Evolutionary conservation across 140 eudicot genomes (phyloP).

Genomic region (Bidens hawaiensis): DNA sequence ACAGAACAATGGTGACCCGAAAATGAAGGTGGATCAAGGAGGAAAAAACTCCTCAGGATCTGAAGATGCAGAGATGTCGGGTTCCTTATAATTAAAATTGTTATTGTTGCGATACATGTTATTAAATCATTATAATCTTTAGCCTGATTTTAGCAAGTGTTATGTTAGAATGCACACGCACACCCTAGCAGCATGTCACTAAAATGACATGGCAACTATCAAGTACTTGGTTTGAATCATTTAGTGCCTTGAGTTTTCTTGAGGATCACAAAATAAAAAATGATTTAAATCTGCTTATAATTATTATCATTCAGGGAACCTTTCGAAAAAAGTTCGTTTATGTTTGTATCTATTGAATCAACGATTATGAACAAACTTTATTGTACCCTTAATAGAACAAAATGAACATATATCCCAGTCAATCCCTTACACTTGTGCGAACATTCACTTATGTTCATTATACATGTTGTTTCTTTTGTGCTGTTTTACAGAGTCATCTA

Average conservation of each 20-base stretch:
- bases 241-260: not conserved
- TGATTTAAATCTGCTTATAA: not conserved
- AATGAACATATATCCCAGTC: too few species aligned
- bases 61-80: slow-evolving; percentile 31
- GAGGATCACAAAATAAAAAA: not conserved
- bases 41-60: slow-evolving; percentile 46
- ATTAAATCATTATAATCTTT: not conserved
- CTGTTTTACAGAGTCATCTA: too few species aligned
- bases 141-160: not conserved
- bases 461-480: too few species aligned
- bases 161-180: slow-evolving; percentile 11
- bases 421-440: too few species aligned
- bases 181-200: not conserved
- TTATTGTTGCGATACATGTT: not conserved
- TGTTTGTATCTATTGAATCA: not conserved
- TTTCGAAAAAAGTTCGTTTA: not conserved
- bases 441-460: too few species aligned
- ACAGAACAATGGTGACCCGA: slow-evolving; percentile 28
- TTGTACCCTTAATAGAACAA: too few species aligned
- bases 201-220: not conserved
- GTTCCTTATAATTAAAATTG: slow-evolving; percentile 15
- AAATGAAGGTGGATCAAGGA: slow-evolving; percentile 39
- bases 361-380: too few species aligned
- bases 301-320: too few species aligned
- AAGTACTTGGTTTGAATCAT: slow-evolving; percentile 3